A percentile compares a stretch with the other conserved stretches of the same genome.
Conservation (phyloP, 768 basidiomycete species). For the Auriculariales sp. region DNA sequence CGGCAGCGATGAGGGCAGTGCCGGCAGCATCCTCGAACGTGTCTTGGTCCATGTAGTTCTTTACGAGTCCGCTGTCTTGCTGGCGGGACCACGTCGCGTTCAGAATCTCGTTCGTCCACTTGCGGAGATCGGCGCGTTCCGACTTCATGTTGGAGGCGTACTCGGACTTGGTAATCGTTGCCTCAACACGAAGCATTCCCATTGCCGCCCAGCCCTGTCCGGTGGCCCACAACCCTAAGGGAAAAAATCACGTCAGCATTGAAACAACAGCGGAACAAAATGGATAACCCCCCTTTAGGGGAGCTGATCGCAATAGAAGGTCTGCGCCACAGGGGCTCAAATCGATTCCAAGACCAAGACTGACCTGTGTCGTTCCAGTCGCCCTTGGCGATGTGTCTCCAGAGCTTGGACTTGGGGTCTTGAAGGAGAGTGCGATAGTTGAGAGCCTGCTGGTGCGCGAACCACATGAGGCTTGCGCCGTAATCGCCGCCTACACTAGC, state of each 20-base stretch:
- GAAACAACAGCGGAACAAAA: no score
- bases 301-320: no score
- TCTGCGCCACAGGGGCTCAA: no score
- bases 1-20: constrained; percentile 3
- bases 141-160: constrained; percentile 15
- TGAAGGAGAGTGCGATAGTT: constrained; percentile 13
- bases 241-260: no score
- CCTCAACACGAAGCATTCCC: constrained; percentile 25
- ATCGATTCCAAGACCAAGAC: no score
- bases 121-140: constrained; percentile 17
- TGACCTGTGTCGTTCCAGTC: constrained; percentile 8
- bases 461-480: constrained; percentile 8
- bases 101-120: constrained; percentile 23
- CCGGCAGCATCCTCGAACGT: constrained; percentile 3
- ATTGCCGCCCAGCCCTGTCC: constrained; percentile 26
- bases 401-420: constrained; percentile 7
- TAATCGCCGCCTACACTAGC: constrained; percentile 17
- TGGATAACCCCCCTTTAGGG: no score
- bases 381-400: constrained; percentile 15
- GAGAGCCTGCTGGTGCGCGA: constrained; percentile 14
- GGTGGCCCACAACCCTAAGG: background rate
- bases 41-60: background rate
- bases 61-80: background rate
- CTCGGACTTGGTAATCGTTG: constrained; percentile 20
- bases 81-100: constrained; percentile 8